These are phyloP conservation scores for Pythium periplocum DNA, from an alignment of 352 stramenopile genomes.

Conservation along the genomic window DNA sequence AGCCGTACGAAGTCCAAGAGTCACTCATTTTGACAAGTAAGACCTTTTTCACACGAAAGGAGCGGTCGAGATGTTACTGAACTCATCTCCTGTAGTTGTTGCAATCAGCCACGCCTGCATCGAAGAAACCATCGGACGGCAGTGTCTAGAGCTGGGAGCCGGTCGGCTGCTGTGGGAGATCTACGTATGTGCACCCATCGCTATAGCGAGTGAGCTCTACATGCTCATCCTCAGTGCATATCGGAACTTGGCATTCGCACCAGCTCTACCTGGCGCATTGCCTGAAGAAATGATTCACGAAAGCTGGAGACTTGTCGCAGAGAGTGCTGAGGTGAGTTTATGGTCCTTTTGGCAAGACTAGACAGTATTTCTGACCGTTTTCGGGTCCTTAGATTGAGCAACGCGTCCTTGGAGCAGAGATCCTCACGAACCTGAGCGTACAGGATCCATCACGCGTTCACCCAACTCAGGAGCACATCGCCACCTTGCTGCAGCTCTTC, in stretches of 20 bases:
- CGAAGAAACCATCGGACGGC: slow-evolving; percentile 33
- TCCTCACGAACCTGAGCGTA: slow-evolving; percentile 18
- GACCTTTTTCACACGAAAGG: neutral
- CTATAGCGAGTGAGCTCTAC: slow-evolving; percentile 10
- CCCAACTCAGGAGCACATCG: slow-evolving; percentile 27
- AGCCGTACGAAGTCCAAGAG: slow-evolving; percentile 42
- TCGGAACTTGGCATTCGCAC: slow-evolving; percentile 43
- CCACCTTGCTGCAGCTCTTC: slow-evolving; percentile 27
- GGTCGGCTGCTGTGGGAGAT: slow-evolving; percentile 26
- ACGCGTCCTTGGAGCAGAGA: slow-evolving; percentile 8
- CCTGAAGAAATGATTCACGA: slow-evolving; percentile 13
- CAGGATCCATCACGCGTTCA: slow-evolving; percentile 8
- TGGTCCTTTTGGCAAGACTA: neutral
- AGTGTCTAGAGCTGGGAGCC: slow-evolving; percentile 34
- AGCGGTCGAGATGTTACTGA: no score
- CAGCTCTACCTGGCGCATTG: slow-evolving; percentile 3
- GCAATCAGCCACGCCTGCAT: slow-evolving; percentile 55
- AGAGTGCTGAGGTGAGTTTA: slow-evolving; percentile 2
- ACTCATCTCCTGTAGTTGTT: slow-evolving; percentile 24
- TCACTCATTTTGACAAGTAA: slow-evolving; percentile 48
- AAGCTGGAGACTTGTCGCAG: slow-evolving; percentile 9
- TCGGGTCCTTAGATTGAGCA: slow-evolving; percentile 3
- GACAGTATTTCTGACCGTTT: neutral
- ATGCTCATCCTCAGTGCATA: slow-evolving; percentile 35
- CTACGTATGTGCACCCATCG: slow-evolving; percentile 15